phyloP scores from a whole-genome alignment of 192 early-diverging fungal species.

The Chytriomyces hyalinus region DNA sequence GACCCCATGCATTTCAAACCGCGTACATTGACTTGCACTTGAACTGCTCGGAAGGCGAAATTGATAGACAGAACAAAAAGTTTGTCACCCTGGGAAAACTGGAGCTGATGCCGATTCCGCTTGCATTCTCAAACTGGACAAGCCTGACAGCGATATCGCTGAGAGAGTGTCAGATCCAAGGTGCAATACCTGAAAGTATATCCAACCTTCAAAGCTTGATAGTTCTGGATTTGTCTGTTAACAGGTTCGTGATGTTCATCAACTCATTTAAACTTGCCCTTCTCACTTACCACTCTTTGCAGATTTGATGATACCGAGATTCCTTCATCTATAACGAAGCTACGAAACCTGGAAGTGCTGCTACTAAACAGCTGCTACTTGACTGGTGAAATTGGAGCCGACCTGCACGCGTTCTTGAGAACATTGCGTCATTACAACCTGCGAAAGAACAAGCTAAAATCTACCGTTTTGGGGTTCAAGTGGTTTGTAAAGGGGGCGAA shows the following conservation, averaged over 20 bases:
- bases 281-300: no score
- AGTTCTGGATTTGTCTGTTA: neutral
- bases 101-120: neutral
- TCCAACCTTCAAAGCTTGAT: neutral
- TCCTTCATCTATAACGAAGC: neutral
- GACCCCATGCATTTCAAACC: neutral
- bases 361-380: neutral
- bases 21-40: neutral
- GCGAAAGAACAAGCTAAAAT: neutral
- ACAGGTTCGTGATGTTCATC: neutral
- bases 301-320: neutral
- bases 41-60: neutral
- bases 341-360: neutral
- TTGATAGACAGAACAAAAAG: neutral
- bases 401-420: neutral
- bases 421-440: neutral
- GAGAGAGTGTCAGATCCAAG: neutral
- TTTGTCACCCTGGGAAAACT: neutral
- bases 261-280: no score
- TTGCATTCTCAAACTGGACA: neutral
- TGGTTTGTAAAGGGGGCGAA: neutral
- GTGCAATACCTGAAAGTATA: neutral
- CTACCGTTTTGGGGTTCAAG: neutral
- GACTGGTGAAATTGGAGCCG: neutral
- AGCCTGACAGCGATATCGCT: neutral